Base-by-base conservation (phyloP, 352 stramenopile genomes). In the Phytophthora foliorum region DNA sequence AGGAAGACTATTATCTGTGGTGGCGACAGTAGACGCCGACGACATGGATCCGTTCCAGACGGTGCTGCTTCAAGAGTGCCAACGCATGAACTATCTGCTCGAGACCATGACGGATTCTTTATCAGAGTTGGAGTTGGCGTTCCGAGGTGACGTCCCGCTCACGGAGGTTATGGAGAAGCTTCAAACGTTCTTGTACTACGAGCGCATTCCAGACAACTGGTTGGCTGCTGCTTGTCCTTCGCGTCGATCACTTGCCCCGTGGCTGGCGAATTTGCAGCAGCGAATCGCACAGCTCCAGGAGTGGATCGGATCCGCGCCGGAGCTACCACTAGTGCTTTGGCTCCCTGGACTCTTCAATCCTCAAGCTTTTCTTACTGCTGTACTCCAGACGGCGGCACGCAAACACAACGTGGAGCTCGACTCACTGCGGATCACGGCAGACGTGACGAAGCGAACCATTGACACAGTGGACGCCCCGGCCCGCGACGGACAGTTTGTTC, bases 11-110 rank as follows among this genome's bases (percentile, higher is more conserved):
- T 78, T 68, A 25, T 91, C 72, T 11, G 75, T 60, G 14, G 81
- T 72, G 14, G 66, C 75, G 3, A 53, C 50, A 19, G 74, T 55
- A 3, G 75, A 77, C 4, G 58, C 75, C 6, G 88, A 95, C 21
- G 89, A 97, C 39, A 89, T 97, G 76, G 88, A 95, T 72, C 92
- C 93, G 36, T 97, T 91, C 75, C 90, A 97, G 57, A 97, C 89
- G 14, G 92, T 98, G 25, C 66, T 98, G 55, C 69, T 95, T 9
- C 92, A 98, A 68, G 93, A 98, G 64, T 97, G 89, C 44, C 91
- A 97, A 58, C 84, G 80, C 19, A 96, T 98, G 83, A 98, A 98
- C 57, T 19, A 64, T 24, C 59, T 98, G 24, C 64, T 98, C 17
- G 61, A 81, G 6, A 73, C 81, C 58, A 97, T 98, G 73, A 90